Base-by-base conservation (phyloP, 75 land plant genomes). In the Picea sitchensis region DNA sequence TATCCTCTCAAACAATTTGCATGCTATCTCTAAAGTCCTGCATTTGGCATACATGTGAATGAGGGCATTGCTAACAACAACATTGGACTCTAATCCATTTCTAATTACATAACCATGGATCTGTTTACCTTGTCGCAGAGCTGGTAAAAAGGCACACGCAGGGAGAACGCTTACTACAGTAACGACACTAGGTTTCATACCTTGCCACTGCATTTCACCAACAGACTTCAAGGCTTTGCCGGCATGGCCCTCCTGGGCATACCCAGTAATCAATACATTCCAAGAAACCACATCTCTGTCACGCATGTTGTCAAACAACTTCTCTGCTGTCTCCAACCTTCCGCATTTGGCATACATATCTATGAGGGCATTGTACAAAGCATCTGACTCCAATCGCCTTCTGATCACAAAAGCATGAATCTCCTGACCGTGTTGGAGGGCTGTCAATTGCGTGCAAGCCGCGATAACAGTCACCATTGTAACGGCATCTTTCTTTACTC, bases 401-500 rank as follows among this genome's bases (percentile, higher is more conserved):
- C 20, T 65, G 21, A 72, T 79, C 15, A 51, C 58, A 21, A 31
- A 44, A 14, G 17, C 38, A 54, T 79, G 80, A n/a, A 77, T 77
- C 20, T 60, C 32, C 77, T 60, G 54, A 21, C 94, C 94, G 0
- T 84, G 85, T 41, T 86, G 82, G 32, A 92, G 84, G 64, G 84
- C 20, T 3, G 88, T 85, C 34, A 82, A 67, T 74, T 81, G 80
- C 3, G 94, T 89, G 79, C 95, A 93, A 8, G 87, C 79, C 12
- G 91, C 85, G 2, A 93, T 78, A 75, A 93, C 75, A 2, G 84
- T 78, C 54, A 87, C 84, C 74, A 93, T 86, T 0, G 95, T 91
- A 14, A 93, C 56, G 13, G 8, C 2, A 79, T 93, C 87, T 0
- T 92, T 92, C 56, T 14, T 30, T 15, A 61, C 60, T 5, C 78